Evolutionary conservation across 352 stramenopile species (phyloP), one percentile per base, ranked within the genome.

Genomic region (Globisporangium paddicum): DNA sequence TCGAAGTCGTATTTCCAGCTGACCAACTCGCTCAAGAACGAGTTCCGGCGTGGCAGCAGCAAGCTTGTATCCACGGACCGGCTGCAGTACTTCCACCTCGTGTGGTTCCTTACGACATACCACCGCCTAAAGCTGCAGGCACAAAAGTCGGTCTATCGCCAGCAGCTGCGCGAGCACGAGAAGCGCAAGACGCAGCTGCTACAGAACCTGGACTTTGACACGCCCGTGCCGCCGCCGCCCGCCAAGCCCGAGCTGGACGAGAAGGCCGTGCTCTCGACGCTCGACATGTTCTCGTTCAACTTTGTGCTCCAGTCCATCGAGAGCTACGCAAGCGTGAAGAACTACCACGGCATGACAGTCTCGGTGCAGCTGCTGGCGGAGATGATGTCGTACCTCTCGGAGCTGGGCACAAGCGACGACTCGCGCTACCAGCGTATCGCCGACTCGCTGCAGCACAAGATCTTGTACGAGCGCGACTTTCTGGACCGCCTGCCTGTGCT

Each of bases 281-380:
- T 95, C 45, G 86, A 95, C 74, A 95, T 95, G 86, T 95, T 95
- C 63, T 95, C 86, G 10, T 95, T 95, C 71, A 95, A 95, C 59
- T 95, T 95, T 48, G 80, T 95, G 16, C 73, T 95, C 0, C 86
- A 95, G 56, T 95, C 86, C 23, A 89, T 95, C 46, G 86, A 95
- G 67, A 93, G 77, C 42, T 95, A 91, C 51, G 83, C 79, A 6
- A 79, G 69, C 25, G 69, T 77, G 25, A 95, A 92, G 55, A 91
- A 93, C 53, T 81, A 89, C 47, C 77, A 89, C 46, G 86, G 73
- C 13, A 95, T 95, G 86, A 89, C 80, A 11, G 64, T 91, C 16
- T 79, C 82, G 1, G 79, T 95, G 23, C 80, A 93, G 48, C 67
- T 95, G 10, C 60, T 95, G 37, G 62, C 77, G 0, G 86, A 93